Evolutionary conservation across 169 alveolate species (phyloP).

Genomic region (Plasmodium adleri): DNA sequence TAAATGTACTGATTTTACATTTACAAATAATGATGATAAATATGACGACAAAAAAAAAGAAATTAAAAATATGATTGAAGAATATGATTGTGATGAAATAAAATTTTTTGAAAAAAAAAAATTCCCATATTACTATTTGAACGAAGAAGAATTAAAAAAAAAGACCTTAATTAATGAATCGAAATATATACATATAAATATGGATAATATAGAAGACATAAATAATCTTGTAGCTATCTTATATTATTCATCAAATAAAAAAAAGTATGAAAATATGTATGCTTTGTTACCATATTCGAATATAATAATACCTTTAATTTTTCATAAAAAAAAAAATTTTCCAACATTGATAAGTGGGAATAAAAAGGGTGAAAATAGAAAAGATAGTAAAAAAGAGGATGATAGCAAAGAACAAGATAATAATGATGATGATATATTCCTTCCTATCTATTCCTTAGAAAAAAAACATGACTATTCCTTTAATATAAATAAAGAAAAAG

Average conservation of each 20-base stretch:
- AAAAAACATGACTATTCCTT: neutral
- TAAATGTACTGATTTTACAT: no score
- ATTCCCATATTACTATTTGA: slow-evolving; percentile 5
- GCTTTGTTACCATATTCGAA: slow-evolving; percentile 22
- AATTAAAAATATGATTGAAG: neutral
- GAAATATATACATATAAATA: neutral
- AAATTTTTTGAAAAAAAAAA: slow-evolving; percentile 23
- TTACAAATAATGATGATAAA: no score
- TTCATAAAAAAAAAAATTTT: slow-evolving; percentile 4
- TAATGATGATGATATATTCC: slow-evolving; percentile 13
- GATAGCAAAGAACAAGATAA: neutral
- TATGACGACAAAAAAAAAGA: neutral
- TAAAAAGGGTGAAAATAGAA: neutral
- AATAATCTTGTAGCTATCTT: slow-evolving; percentile 19
- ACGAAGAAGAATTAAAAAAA: neutral
- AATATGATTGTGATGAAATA: neutral
- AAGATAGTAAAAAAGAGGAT: neutral
- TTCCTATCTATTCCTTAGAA: slow-evolving; percentile 22
- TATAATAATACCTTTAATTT: slow-evolving; percentile 25
- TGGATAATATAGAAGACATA: slow-evolving; percentile 6
- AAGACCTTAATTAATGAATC: neutral
- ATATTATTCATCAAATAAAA: slow-evolving; percentile 20
- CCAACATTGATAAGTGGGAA: neutral
- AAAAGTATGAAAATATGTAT: slow-evolving; percentile 26
- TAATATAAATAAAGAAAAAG: neutral